These are phyloP conservation scores for Cryomyces minteri DNA, from an alignment of 495 filamentous ascomycete genomes.

Conservation along the genomic window DNA sequence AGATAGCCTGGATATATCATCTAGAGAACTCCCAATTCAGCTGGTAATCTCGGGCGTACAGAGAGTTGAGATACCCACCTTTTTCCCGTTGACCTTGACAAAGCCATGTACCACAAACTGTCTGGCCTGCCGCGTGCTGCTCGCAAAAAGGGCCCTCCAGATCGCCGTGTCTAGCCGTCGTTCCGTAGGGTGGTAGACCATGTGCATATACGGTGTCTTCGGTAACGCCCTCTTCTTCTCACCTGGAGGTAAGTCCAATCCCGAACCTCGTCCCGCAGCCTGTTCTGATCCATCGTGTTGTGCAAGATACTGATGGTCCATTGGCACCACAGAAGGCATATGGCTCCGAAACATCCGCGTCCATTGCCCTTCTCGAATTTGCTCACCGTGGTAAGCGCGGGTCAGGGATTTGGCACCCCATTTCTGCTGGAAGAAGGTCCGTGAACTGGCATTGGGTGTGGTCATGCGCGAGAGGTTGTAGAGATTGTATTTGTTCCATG, in stretches of 20 bases:
- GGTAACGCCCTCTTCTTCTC: slow-evolving; percentile 6
- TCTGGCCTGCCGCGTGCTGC: slow-evolving; percentile 81
- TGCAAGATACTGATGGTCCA: slow-evolving; percentile 64
- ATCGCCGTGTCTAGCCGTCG: slow-evolving; percentile 80
- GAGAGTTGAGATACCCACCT: slow-evolving; percentile 33
- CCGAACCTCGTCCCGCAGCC: slow-evolving; percentile 68
- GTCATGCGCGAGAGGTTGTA: slow-evolving; percentile 54
- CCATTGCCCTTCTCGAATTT: slow-evolving; percentile 81
- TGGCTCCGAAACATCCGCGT: slow-evolving; percentile 71
- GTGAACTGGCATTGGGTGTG: slow-evolving; percentile 11
- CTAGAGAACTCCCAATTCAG: slow-evolving; percentile 23
- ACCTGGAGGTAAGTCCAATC: slow-evolving; percentile 20
- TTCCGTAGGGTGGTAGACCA: slow-evolving; percentile 83
- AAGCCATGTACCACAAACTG: slow-evolving; percentile 86
- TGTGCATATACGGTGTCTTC: slow-evolving; percentile 70
- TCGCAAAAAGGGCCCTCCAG: slow-evolving; percentile 83
- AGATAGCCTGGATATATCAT: slow-evolving; percentile 87
- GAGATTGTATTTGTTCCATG: slow-evolving; percentile 95
- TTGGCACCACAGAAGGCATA: slow-evolving; percentile 62
- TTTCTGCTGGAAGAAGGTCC: slow-evolving; percentile 96
- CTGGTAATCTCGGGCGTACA: neutral
- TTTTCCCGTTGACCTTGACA: slow-evolving; percentile 91
- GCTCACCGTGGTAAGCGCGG: slow-evolving; percentile 85
- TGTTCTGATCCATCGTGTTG: slow-evolving; percentile 57
- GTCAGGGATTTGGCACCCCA: slow-evolving; percentile 70